Percentiles rank a stretch among this genome's conserved stretches.
Evolutionary conservation across 2,329 filamentous ascomycete species (phyloP).

Genomic region (Cercospora sp.): DNA sequence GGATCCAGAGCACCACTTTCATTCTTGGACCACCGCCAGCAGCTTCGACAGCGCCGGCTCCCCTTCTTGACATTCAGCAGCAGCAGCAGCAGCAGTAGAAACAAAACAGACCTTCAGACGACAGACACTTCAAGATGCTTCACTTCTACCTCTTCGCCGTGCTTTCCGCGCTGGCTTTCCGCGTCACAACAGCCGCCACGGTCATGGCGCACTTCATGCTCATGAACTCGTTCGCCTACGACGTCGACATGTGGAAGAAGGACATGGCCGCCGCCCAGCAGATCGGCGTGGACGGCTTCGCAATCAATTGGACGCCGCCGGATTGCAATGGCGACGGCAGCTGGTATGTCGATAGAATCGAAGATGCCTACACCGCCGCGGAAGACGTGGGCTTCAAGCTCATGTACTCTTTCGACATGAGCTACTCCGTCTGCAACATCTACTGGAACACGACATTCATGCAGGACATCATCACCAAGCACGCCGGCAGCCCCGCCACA

Average conservation of each 20-base stretch:
- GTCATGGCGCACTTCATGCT: slow-evolving; percentile 44
- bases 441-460: slow-evolving; percentile 45
- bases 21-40: slow-evolving; percentile 16
- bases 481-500: slow-evolving; percentile 38
- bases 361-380: slow-evolving; percentile 41
- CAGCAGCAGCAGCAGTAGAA: slow-evolving; percentile 12
- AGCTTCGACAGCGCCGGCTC: slow-evolving; percentile 21
- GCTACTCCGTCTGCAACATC: slow-evolving; percentile 37
- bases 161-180: slow-evolving; percentile 31
- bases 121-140: slow-evolving; percentile 24
- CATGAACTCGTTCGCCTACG: slow-evolving; percentile 41
- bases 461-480: slow-evolving; percentile 38
- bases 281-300: slow-evolving; percentile 42
- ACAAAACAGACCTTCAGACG: slow-evolving; percentile 4
- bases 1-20: slow-evolving; percentile 14
- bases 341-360: slow-evolving; percentile 41
- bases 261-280: slow-evolving; percentile 40
- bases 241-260: slow-evolving; percentile 37
- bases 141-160: slow-evolving; percentile 25
- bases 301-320: slow-evolving; percentile 43
- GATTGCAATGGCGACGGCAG: slow-evolving; percentile 36
- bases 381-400: slow-evolving; percentile 41
- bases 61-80: slow-evolving; percentile 14
- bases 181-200: slow-evolving; percentile 33
- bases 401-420: slow-evolving; percentile 45